Percentiles rank a stretch among this genome's conserved stretches.
These are phyloP conservation scores for Emergomyces africanus DNA, from an alignment of 2,329 filamentous ascomycete genomes.

Conservation along the genomic window DNA sequence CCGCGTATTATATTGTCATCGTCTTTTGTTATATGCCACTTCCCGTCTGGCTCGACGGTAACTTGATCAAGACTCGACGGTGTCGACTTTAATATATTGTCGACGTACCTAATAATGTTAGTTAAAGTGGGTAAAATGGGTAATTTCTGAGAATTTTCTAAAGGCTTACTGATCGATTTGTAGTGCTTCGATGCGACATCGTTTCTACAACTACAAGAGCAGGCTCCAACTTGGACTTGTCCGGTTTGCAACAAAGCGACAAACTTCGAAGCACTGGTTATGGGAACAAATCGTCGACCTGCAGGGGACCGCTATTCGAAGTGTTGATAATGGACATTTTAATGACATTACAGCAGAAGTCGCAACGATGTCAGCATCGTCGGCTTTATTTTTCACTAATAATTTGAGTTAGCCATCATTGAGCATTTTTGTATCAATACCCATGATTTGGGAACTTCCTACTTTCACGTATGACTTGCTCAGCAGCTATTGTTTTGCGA, in stretches of 20 bases:
- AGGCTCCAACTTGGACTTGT: slow-evolving; percentile 90
- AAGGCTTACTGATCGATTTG: slow-evolving; percentile 68
- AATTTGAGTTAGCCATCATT: neutral
- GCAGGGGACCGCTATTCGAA: slow-evolving; percentile 67
- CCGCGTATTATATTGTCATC: slow-evolving; percentile 27
- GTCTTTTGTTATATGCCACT: slow-evolving; percentile 49
- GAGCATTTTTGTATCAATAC: neutral
- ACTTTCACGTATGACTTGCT: slow-evolving; percentile 76
- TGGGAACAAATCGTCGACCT: slow-evolving; percentile 71
- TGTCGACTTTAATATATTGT: slow-evolving; percentile 70
- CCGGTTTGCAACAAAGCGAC: slow-evolving; percentile 81
- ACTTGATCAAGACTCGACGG: slow-evolving; percentile 64
- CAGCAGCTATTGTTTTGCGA: slow-evolving; percentile 62
- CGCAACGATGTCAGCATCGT: slow-evolving; percentile 78
- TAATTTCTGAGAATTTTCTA: neutral
- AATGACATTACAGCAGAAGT: slow-evolving; percentile 81
- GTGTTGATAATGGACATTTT: slow-evolving; percentile 82
- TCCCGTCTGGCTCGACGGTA: slow-evolving; percentile 74
- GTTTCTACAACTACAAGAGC: slow-evolving; percentile 87
- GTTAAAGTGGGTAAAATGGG: slow-evolving; percentile 6
- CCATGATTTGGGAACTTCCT: slow-evolving; percentile 24
- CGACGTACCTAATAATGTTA: slow-evolving; percentile 53
- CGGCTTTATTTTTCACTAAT: slow-evolving; percentile 63
- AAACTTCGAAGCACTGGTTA: slow-evolving; percentile 88
- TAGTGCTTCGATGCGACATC: slow-evolving; percentile 68